These are phyloP conservation scores for Ophiosphaerella korrae DNA, from an alignment of 2,329 filamentous ascomycete species.

Conservation along the genomic window DNA sequence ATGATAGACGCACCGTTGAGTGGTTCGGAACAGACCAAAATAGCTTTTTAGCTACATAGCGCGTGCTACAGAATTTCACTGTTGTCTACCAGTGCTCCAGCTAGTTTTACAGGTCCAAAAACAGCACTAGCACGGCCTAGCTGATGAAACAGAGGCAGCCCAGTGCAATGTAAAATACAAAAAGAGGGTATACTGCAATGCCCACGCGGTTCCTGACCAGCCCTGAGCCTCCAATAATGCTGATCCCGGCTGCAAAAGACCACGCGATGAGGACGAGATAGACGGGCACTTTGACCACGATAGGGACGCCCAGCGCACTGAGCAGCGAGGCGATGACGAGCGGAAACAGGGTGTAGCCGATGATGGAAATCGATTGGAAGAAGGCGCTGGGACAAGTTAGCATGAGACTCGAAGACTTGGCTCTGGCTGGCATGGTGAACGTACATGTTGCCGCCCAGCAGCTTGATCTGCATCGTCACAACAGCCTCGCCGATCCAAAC, in stretches of 20 bases:
- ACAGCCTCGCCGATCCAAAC: conserved; percentile 97
- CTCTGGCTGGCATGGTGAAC: conserved; percentile 45
- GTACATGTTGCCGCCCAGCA: conserved; percentile 95
- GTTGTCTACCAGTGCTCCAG: not conserved
- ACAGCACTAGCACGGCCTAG: conserved; percentile 51
- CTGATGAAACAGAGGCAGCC: conserved; percentile 98
- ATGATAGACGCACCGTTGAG: not conserved
- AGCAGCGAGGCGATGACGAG: conserved; percentile 91
- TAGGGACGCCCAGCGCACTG: conserved; percentile 79
- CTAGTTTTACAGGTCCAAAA: conserved; percentile 10
- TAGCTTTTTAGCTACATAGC: not conserved
- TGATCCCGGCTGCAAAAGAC: conserved; percentile 94
- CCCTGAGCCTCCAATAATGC: conserved; percentile 92
- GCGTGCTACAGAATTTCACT: conserved; percentile 13
- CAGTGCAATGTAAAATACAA: conserved; percentile 92
- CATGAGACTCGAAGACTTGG: not conserved
- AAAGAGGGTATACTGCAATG: conserved; percentile 90
- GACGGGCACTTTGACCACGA: conserved; percentile 84
- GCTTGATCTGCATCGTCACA: conserved; percentile 96
- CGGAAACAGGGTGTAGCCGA: conserved; percentile 97
- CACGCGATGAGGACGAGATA: conserved; percentile 87
- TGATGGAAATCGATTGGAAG: conserved; percentile 96
- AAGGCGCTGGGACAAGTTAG: conserved; percentile 73
- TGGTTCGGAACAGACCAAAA: not conserved
- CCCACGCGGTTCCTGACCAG: conserved; percentile 94